phyloP scores from a whole-genome alignment of 177 flowering plant genomes.

The Vitis hybrid region DNA sequence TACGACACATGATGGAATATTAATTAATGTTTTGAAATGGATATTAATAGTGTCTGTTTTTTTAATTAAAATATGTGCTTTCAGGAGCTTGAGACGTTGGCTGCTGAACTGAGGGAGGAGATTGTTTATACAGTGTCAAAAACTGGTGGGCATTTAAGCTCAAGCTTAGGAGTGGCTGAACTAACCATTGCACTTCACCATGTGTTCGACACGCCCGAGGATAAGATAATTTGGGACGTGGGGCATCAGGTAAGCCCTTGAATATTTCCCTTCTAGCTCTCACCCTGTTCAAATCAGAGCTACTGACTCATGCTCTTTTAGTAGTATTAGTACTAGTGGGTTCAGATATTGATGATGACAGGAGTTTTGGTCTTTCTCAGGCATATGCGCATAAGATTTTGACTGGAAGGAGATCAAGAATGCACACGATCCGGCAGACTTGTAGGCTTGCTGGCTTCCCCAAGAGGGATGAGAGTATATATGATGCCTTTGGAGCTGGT shows the following conservation, averaged over 20 bases:
- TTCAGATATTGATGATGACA: background rate
- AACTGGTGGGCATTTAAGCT: constrained; percentile 49
- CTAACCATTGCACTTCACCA: constrained; percentile 48
- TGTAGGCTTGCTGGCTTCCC: constrained; percentile 56
- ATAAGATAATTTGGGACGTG: constrained; percentile 53
- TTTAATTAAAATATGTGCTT: background rate
- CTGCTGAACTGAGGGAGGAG: constrained; percentile 39
- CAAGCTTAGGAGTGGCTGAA: constrained; percentile 46
- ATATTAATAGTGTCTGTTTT: no score
- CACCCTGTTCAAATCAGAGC: background rate
- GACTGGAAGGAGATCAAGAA: constrained; percentile 50
- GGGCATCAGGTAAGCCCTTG: constrained; percentile 41
- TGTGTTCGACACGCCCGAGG: constrained; percentile 46
- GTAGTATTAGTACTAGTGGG: no score
- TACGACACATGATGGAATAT: no score
- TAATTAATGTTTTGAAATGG: no score
- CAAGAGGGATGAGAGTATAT: constrained; percentile 47
- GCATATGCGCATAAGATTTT: constrained; percentile 52
- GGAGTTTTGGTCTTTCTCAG: constrained; percentile 21
- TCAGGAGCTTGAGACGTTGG: constrained; percentile 38
- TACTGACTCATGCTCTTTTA: no score
- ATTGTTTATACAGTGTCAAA: constrained; percentile 39
- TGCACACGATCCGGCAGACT: constrained; percentile 54
- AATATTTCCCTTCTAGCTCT: background rate
- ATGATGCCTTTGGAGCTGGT: constrained; percentile 59